Base-by-base conservation (phyloP, 768 basidiomycete species). In the Rhodotorula paludigena region DNA sequence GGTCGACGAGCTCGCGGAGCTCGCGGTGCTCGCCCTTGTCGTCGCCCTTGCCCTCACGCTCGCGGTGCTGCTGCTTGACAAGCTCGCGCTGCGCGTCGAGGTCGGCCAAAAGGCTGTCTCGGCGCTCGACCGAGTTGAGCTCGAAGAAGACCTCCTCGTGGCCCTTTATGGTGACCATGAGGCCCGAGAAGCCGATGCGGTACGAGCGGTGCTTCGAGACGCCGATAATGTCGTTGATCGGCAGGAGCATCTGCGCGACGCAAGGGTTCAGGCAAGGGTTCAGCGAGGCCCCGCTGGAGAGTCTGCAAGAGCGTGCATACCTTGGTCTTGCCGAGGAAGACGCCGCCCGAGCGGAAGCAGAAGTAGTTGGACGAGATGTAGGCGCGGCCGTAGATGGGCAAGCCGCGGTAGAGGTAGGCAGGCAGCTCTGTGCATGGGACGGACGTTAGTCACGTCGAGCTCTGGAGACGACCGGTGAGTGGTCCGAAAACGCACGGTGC, bases 141-240 rank as follows among this genome's bases (percentile, higher is more conserved):
- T 99, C 96, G 74, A 98, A 89, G 81, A 99, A 99, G 16, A 98
- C 82, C 77, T 99, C 94, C 79, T 99, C 94, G 76, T 98, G 92
- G 1, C 94, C 94, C 74, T 89, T 90, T 73, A 99, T 86, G 60
- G 97, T 87, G 63, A 98, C 82, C 42, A 89, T 85, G 28, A 98
- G 83, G 35, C 94, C 94, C 74, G 88, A 85, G 75, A 92, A 91
- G 11, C 89, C 90, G 77, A 96, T 90, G 32, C 89, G 85, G 71
- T 89, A 89, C 3, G 92, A 89, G 78, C 87, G 90, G 15, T 88
- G 86, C 76, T 85, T 88, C 78, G 96, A 89, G 9, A 85, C 82
- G 18, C 90, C 84, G 48, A 98, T 81, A 45, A 98, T 85, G 78
- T 98, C 94, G 49, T 85, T 84, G 63, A 96, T 85, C 20, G 94